Conservation (phyloP, 1,284 basidiomycete genomes). For the Erythrobasidium hasegawianum region DNA sequence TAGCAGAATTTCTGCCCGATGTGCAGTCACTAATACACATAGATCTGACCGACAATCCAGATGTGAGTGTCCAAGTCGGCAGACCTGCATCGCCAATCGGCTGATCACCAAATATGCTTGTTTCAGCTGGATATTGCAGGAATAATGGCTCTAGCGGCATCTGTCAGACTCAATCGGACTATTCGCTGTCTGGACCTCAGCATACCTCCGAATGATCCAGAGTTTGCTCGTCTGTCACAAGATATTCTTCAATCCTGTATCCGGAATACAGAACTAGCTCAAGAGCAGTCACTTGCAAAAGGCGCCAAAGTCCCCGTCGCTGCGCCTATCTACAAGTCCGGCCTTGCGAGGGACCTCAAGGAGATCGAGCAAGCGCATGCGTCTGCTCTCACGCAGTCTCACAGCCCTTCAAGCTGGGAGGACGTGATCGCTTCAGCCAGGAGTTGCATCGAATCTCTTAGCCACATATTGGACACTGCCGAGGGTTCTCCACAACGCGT, state of each 20-base stretch:
- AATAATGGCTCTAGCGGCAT: conserved; percentile 83
- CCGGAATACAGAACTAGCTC: conserved; percentile 71
- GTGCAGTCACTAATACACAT: conserved; percentile 80
- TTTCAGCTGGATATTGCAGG: conserved; percentile 70
- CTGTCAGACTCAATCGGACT: conserved; percentile 72
- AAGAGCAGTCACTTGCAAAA: conserved; percentile 41
- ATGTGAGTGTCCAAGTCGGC: conserved; percentile 33
- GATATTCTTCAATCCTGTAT: conserved; percentile 62
- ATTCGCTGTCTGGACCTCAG: conserved; percentile 91
- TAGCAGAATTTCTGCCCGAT: conserved; percentile 94
- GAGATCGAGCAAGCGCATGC: conserved; percentile 36
- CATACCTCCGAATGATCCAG: conserved; percentile 82
- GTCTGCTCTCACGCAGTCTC: neutral
- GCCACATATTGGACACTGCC: too few relatives aligned
- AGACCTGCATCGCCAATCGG: too few relatives aligned
- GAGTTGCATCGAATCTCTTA: neutral
- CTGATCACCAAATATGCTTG: neutral
- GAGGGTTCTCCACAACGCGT: neutral
- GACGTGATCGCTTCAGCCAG: neutral
- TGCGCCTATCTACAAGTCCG: conserved; percentile 53
- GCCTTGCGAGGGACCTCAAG: conserved; percentile 51
- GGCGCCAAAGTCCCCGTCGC: conserved; percentile 50
- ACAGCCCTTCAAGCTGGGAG: neutral
- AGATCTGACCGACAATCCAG: conserved; percentile 49
- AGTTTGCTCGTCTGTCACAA: conserved; percentile 62